Evolutionary conservation across 148 eudicot genomes (phyloP), one percentile per base, ranked within the genome.

Genomic region (Silene uniflora): DNA sequence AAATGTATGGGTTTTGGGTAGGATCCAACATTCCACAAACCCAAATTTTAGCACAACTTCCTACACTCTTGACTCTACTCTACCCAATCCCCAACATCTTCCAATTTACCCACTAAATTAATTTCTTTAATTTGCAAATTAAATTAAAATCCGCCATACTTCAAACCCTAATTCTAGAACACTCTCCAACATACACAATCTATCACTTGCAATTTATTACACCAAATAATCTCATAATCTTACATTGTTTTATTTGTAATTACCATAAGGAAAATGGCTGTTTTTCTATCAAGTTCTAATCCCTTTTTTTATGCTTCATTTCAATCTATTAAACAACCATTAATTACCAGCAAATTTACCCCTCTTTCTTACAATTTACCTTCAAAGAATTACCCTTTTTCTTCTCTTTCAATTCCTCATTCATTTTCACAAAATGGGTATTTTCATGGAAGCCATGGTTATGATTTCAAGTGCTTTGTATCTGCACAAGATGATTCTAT

Each of bases 211-310:
- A 16, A 17, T 46, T 76, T 0, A 27, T 17, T 39, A 39, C 9
- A 39, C 44, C 44, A 39, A 39, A 39, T 32, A 39, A 39, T 39
- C 44, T 39, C 10, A 39, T 7, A 66, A 54, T 29, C n/a, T 19
- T 58, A 69, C 54, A 74, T 16, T 69, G 1, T 0, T 68, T 16
- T 18, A 18, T 29, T 64, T 64, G 3, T 29, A 35, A 2, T 9
- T 6, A 39, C 1, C 1, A 7, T 7, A n/a, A n/a, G n/a, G n/a
- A 55, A 58, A 69, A 81, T 82, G 84, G 79, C 84, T 23, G 61
- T 74, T 24, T 82, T 78, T 64, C 78, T 82, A 56, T 78, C 84
- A 52, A 78, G 5, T 52, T 16, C 72, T 10, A 55, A 74, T 55
- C 64, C 68, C 21, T 77, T 75, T 14, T 27, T 81, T 3, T 69